These are phyloP conservation scores for Apiospora koreana DNA, from an alignment of 2,329 filamentous ascomycete genomes.

Conservation along the genomic window DNA sequence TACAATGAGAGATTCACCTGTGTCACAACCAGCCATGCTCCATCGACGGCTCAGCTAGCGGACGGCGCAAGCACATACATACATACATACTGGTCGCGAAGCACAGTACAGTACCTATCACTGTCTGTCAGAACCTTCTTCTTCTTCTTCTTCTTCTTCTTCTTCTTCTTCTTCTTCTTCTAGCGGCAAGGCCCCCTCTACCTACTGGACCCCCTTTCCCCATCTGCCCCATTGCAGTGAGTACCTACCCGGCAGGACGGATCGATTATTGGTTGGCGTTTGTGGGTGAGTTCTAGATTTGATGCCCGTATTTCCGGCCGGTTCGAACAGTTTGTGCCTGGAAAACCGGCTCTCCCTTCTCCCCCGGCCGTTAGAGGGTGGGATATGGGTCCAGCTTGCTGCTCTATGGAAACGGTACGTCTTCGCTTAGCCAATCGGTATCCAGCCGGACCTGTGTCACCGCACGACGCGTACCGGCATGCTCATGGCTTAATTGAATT, in stretches of 20 bases:
- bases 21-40: neutral
- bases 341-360: neutral
- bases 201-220: neutral
- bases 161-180: no score
- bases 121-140: neutral
- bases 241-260: neutral
- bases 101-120: neutral
- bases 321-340: neutral
- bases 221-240: neutral
- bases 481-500: neutral
- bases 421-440: slow-evolving; percentile 2
- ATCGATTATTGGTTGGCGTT: neutral
- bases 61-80: neutral
- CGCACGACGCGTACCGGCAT: slow-evolving; percentile 1
- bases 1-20: neutral
- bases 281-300: neutral
- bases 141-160: no score
- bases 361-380: neutral
- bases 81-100: no score
- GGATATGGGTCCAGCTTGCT: neutral
- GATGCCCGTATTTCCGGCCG: neutral
- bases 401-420: neutral
- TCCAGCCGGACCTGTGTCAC: slow-evolving; percentile 1
- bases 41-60: neutral
- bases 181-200: no score